phyloP scores from a whole-genome alignment of 1,284 basidiomycete species.

The Sanghuangporus baumii region DNA sequence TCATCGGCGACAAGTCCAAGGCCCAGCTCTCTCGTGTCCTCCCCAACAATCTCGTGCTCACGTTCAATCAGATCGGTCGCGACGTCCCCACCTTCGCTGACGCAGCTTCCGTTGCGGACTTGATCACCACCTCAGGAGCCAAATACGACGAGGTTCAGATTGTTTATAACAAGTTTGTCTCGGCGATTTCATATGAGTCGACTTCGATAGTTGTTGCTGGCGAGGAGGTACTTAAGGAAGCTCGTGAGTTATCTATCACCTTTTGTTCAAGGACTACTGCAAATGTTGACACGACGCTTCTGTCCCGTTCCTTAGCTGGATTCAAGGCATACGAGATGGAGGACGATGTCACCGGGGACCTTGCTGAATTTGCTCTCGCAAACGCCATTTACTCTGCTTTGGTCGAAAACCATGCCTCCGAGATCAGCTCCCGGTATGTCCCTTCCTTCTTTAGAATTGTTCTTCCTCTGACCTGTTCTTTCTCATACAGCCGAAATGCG shows the following conservation, averaged over 20 bases:
- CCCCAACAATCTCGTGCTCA: conserved; percentile 68
- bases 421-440: conserved; percentile 78
- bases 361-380: conserved; percentile 93
- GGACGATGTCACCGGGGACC: conserved; percentile 90
- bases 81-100: conserved; percentile 97
- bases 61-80: conserved; percentile 97
- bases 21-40: conserved; percentile 77
- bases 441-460: not conserved
- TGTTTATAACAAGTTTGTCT: conserved; percentile 95
- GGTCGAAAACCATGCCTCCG: conserved; percentile 94
- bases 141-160: conserved; percentile 88
- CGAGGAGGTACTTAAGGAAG: conserved; percentile 72
- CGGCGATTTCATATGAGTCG: conserved; percentile 90
- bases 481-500: conserved; percentile 74
- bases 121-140: conserved; percentile 83
- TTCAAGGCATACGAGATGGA: conserved; percentile 95
- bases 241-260: conserved; percentile 42
- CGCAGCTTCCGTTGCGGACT: conserved; percentile 89
- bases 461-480: conserved; percentile 18
- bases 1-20: conserved; percentile 98
- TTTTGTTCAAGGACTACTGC: not conserved
- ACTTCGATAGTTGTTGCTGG: conserved; percentile 74
- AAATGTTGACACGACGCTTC: too few species aligned
- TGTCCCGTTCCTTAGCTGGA: conserved; percentile 47
- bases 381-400: conserved; percentile 96